phyloP scores from a whole-genome alignment of 2,329 filamentous ascomycete genomes.

The Aspergillus sp. region DNA sequence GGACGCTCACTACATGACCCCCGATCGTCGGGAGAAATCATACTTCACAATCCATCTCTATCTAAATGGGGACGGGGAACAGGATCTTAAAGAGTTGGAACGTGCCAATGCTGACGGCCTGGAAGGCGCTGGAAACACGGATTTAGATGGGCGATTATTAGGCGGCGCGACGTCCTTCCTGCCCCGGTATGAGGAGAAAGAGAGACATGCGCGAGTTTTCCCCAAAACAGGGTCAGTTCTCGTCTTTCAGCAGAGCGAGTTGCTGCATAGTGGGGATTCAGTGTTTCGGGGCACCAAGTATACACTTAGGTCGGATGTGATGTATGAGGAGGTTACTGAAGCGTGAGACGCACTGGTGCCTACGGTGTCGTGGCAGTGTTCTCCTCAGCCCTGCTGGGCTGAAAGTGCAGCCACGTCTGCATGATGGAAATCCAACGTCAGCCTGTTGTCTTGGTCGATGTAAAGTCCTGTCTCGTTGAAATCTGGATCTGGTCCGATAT shows the following conservation, averaged over 20 bases:
- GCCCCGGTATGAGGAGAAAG: constrained; percentile 28
- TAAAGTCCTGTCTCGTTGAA: too few species aligned
- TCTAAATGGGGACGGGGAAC: constrained; percentile 47
- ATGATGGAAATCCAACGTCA: too few species aligned
- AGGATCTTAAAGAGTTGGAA: constrained; percentile 30
- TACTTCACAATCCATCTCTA: constrained; percentile 59
- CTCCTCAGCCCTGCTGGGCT: background rate
- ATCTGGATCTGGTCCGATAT: background rate
- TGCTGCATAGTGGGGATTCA: constrained; percentile 57
- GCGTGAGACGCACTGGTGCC: background rate
- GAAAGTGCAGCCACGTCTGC: too few species aligned
- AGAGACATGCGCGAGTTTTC: constrained; percentile 41
- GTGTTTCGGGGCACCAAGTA: constrained; percentile 55
- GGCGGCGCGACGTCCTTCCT: constrained; percentile 59
- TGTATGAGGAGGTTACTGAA: constrained; percentile 41
- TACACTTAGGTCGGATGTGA: constrained; percentile 57
- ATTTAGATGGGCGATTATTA: constrained; percentile 36
- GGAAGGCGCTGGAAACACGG: constrained; percentile 21
- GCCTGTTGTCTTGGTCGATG: too few species aligned
- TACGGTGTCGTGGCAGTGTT: background rate
- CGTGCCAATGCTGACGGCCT: constrained; percentile 20
- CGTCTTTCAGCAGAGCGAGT: constrained; percentile 55
- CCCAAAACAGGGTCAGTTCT: constrained; percentile 55
- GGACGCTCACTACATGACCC: constrained; percentile 64
- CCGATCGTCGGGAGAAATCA: constrained; percentile 51